Evolutionary conservation across 2,329 filamentous ascomycete genomes (phyloP).

Genomic region (Cercospora zeae-maydis): DNA sequence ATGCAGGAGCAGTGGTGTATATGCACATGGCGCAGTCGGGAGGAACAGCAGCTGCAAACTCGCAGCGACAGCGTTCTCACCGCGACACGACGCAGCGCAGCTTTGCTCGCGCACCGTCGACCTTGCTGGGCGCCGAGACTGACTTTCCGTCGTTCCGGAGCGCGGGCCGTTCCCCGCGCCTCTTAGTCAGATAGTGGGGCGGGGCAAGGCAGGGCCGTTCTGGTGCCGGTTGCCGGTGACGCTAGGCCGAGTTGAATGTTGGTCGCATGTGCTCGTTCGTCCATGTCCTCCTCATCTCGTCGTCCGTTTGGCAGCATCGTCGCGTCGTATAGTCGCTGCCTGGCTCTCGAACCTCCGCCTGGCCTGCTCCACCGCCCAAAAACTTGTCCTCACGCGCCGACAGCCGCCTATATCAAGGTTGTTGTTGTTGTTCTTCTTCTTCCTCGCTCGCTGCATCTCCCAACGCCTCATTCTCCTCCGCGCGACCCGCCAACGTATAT

Average conservation of each 20-base stretch:
- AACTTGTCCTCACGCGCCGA: neutral
- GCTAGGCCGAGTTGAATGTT: neutral
- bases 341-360: slow-evolving; percentile 1
- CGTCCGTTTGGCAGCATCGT: neutral
- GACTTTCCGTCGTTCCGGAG: neutral
- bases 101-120: neutral
- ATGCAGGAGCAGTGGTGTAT: neutral
- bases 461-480: slow-evolving; percentile 17
- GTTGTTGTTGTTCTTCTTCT: neutral
- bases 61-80: neutral
- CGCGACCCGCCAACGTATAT: neutral
- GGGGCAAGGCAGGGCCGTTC: too few species aligned
- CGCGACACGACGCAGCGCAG: neutral
- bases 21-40: neutral
- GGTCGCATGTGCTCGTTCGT: neutral
- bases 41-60: neutral
- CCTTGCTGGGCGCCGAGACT: neutral
- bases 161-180: neutral
- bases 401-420: neutral
- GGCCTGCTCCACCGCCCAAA: neutral
- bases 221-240: neutral
- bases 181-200: neutral
- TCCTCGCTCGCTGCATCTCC: neutral
- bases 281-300: too few species aligned
- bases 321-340: slow-evolving; percentile 4